These are phyloP conservation scores for Plasmodium gallinaceum DNA, from an alignment of 169 alveolate species.

Conservation along the genomic window DNA sequence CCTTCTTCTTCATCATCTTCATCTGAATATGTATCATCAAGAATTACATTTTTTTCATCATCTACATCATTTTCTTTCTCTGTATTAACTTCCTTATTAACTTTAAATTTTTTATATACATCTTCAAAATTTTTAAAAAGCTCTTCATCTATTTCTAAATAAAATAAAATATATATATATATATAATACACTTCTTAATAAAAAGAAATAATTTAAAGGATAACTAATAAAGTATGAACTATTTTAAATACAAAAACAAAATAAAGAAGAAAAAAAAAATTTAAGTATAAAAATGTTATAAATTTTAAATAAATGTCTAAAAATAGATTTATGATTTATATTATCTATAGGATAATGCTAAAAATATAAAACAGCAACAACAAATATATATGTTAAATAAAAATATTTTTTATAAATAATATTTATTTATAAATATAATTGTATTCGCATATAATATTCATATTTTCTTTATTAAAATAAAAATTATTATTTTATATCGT, in stretches of 20 bases:
- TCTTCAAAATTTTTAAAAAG: constrained; percentile 32
- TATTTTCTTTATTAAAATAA: not conserved
- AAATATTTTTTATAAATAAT: too few relatives aligned
- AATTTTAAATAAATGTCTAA: not conserved
- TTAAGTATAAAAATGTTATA: too few relatives aligned
- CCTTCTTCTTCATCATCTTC: constrained; percentile 31
- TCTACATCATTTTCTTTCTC: constrained; percentile 20
- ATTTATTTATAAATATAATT: not conserved
- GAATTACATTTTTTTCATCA: constrained; percentile 9
- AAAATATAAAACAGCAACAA: too few relatives aligned
- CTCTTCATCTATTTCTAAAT: constrained; percentile 24
- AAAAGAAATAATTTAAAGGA: too few relatives aligned
- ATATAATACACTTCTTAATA: not conserved
- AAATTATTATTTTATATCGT: too few relatives aligned
- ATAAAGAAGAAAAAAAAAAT: too few relatives aligned
- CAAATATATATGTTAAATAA: too few relatives aligned
- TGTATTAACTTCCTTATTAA: constrained; percentile 32
- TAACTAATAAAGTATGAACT: not conserved
- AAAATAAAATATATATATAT: not conserved
- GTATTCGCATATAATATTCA: not conserved
- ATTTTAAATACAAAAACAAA: too few relatives aligned
- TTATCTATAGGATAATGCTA: not conserved
- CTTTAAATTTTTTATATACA: constrained; percentile 50
- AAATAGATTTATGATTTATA: not conserved
- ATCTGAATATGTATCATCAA: constrained; percentile 31